Conservation (phyloP, 1,139 yeast species). For the Suhomyces panamericanus region DNA sequence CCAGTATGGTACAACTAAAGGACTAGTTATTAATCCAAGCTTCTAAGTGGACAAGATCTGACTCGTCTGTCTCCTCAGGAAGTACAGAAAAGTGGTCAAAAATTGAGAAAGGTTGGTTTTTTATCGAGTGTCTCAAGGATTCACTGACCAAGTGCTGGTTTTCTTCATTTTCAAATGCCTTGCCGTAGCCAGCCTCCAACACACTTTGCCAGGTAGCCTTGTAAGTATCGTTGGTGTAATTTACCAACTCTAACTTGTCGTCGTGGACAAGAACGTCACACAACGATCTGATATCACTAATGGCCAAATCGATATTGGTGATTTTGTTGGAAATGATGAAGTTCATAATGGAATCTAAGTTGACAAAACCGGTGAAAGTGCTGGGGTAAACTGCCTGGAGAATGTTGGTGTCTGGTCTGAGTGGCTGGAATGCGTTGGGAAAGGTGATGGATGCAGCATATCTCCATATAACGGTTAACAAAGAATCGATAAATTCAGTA, state of each 20-base stretch:
- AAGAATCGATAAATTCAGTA: slow-evolving; percentile 85
- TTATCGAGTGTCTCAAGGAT: slow-evolving; percentile 15
- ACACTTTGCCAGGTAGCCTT: slow-evolving; percentile 63
- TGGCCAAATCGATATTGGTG: slow-evolving; percentile 76
- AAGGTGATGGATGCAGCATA: slow-evolving; percentile 73
- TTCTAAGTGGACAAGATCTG: slow-evolving; percentile 43
- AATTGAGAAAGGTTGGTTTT: slow-evolving; percentile 30
- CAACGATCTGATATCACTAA: slow-evolving; percentile 72
- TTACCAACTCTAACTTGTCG: slow-evolving; percentile 71
- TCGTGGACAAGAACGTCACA: slow-evolving; percentile 89
- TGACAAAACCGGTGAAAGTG: slow-evolving; percentile 61
- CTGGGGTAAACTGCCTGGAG: slow-evolving; percentile 39
- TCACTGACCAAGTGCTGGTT: slow-evolving; percentile 14
- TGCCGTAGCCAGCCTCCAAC: slow-evolving; percentile 60
- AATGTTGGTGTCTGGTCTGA: slow-evolving; percentile 40
- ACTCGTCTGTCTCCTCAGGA: slow-evolving; percentile 34
- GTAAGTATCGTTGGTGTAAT: slow-evolving; percentile 49
- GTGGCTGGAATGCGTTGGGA: slow-evolving; percentile 64
- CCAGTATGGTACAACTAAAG: neutral
- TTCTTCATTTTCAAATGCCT: slow-evolving; percentile 31
- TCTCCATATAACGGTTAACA: slow-evolving; percentile 85
- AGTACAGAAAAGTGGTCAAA: slow-evolving; percentile 38
- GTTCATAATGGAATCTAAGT: slow-evolving; percentile 68
- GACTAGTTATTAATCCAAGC: slow-evolving; percentile 36
- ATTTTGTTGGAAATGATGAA: slow-evolving; percentile 76